Evolutionary conservation across 257 asterid species (phyloP).

Genomic region (Nicotiana sylvestris): DNA sequence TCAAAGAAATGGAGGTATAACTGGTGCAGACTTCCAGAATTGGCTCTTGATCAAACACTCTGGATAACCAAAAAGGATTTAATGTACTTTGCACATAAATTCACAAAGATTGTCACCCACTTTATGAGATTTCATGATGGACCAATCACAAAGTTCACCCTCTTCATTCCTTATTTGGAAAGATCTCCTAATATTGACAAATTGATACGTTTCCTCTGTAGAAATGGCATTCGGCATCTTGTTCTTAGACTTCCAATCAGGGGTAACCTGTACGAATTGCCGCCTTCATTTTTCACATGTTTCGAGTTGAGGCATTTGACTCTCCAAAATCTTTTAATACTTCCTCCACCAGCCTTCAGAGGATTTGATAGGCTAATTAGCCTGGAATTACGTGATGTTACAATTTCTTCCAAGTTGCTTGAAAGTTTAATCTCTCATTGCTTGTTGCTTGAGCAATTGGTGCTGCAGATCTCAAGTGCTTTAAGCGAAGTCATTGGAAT

Average conservation of each 20-base stretch:
- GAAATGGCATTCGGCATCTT: constrained; percentile 9
- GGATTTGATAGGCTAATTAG: background rate
- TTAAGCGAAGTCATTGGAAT: background rate
- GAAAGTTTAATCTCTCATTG: background rate
- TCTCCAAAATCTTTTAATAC: background rate
- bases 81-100: background rate
- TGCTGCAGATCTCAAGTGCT: background rate
- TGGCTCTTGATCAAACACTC: background rate
- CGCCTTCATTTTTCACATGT: background rate
- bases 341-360: background rate
- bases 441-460: background rate
- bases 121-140: constrained; percentile 18
- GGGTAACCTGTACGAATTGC: background rate
- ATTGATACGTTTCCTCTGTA: constrained; percentile 7
- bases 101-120: background rate
- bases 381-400: background rate
- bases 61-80: constrained; percentile 6
- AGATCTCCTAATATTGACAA: constrained; percentile 14
- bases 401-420: background rate
- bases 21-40: background rate
- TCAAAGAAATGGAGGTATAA: background rate
- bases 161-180: constrained; percentile 10
- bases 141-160: constrained; percentile 16
- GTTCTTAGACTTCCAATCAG: constrained; percentile 7
- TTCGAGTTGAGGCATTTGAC: background rate